Conservation (phyloP, 2,329 filamentous ascomycete species). For the Diplodia sapinea region DNA sequence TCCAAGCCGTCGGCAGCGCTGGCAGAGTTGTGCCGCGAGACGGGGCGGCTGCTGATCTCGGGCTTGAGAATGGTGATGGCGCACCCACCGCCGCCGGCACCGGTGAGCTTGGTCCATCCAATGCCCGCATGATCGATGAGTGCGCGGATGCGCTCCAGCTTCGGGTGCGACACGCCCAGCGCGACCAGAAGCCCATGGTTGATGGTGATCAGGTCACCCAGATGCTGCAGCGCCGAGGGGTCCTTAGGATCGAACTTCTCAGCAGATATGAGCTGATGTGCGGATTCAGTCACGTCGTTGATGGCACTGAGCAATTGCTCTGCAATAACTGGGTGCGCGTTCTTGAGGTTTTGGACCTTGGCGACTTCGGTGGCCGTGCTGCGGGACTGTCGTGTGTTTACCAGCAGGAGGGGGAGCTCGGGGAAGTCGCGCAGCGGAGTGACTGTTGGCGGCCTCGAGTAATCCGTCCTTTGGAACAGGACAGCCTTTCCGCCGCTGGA, state of each 20-base stretch:
- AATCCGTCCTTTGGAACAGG: constrained; percentile 81
- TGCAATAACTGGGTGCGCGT: constrained; percentile 75
- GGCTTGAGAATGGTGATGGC: constrained; percentile 89
- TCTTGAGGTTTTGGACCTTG: constrained; percentile 78
- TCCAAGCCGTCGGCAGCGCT: constrained; percentile 39
- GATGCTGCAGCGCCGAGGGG: constrained; percentile 67
- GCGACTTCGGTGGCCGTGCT: constrained; percentile 85
- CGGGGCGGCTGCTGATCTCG: constrained; percentile 44
- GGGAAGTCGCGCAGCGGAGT: constrained; percentile 84
- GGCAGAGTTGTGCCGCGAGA: constrained; percentile 16
- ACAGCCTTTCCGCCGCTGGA: constrained; percentile 93
- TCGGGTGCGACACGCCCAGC: constrained; percentile 91
- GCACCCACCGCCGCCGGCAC: constrained; percentile 93
- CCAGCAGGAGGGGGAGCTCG: constrained; percentile 84
- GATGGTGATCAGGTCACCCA: constrained; percentile 88
- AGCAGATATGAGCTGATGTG: constrained; percentile 61
- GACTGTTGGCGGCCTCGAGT: constrained; percentile 76
- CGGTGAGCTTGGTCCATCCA: constrained; percentile 97
- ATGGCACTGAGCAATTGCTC: constrained; percentile 84
- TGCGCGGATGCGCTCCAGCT: constrained; percentile 88
- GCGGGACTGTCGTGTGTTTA: constrained; percentile 87
- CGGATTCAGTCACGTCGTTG: constrained; percentile 70
- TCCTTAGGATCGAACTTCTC: constrained; percentile 71
- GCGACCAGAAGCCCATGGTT: constrained; percentile 94
- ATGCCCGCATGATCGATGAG: constrained; percentile 81